Conservation (phyloP, 305 asterid species). For the Solanum hybrid region DNA sequence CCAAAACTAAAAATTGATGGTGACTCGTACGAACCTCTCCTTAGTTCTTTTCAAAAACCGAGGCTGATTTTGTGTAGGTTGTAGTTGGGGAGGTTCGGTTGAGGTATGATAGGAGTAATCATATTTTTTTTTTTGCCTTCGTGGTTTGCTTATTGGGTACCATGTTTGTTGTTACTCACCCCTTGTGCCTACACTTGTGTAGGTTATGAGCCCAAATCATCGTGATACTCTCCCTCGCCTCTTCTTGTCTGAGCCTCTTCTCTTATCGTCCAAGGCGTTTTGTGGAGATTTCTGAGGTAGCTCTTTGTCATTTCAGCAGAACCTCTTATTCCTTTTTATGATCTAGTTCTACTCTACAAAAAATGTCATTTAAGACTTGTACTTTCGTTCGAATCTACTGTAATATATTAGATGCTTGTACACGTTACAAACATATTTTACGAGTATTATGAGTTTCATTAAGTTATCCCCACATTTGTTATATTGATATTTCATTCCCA, state of each 20-base stretch:
- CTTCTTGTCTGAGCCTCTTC: not conserved
- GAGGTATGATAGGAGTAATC: not conserved
- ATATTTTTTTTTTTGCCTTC: not conserved
- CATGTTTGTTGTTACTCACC: not conserved
- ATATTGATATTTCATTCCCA: not conserved
- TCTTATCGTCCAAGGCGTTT: not conserved
- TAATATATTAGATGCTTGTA: not conserved
- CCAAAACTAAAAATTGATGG: not conserved
- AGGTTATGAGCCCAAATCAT: not conserved
- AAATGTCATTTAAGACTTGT: not conserved
- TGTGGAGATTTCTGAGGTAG: not conserved
- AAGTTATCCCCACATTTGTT: not conserved
- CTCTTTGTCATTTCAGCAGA: no score
- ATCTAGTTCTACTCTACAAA: not conserved
- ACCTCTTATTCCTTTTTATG: not conserved
- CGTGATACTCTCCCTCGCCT: not conserved
- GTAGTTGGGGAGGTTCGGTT: not conserved
- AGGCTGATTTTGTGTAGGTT: not conserved
- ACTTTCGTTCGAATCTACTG: no score
- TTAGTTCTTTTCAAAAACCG: not conserved
- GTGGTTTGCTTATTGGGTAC: not conserved
- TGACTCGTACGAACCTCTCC: not conserved
- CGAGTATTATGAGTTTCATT: no score
- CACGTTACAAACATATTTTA: not conserved
- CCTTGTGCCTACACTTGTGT: not conserved